These are phyloP conservation scores for Austroboletus niveus DNA, from an alignment of 1,284 basidiomycete species.

Conservation along the genomic window DNA sequence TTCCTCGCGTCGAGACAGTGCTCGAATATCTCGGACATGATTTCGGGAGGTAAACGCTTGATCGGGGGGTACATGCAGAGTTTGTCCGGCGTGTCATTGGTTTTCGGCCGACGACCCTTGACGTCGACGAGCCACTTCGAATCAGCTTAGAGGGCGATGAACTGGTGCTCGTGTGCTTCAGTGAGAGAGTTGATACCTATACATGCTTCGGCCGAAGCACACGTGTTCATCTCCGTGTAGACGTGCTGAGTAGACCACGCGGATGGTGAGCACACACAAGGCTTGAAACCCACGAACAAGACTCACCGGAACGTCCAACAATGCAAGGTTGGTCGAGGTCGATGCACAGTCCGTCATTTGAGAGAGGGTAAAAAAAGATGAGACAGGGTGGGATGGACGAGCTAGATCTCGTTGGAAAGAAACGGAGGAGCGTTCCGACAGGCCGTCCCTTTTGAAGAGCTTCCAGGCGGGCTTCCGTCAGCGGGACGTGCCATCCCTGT, in stretches of 20 bases:
- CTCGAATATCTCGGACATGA: slow-evolving; percentile 29
- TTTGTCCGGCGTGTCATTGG: slow-evolving; percentile 10
- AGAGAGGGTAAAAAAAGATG: not conserved
- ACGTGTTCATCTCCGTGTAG: slow-evolving; percentile 13
- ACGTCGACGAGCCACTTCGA: slow-evolving; percentile 14
- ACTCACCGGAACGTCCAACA: slow-evolving; percentile 16
- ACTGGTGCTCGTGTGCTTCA: slow-evolving; percentile 14
- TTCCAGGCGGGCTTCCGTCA: not conserved
- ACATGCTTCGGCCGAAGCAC: slow-evolving; percentile 8
- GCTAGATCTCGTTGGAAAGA: not conserved
- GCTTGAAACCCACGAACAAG: not conserved
- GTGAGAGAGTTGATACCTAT: slow-evolving; percentile 17
- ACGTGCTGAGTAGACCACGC: slow-evolving; percentile 10
- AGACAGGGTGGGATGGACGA: not conserved
- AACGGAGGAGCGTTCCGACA: not conserved
- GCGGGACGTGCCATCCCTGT: not conserved
- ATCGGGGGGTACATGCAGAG: slow-evolving; percentile 23
- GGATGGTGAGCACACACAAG: not conserved
- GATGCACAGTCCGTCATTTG: slow-evolving; percentile 1
- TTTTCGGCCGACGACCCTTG: slow-evolving; percentile 10
- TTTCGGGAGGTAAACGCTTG: slow-evolving; percentile 26
- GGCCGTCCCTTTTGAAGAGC: not conserved
- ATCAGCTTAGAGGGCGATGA: slow-evolving; percentile 8
- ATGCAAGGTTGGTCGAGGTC: not conserved
- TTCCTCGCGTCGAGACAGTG: slow-evolving; percentile 11